Conservation (phyloP, 1,284 basidiomycete species). For the Fomitiporia mediterranea region DNA sequence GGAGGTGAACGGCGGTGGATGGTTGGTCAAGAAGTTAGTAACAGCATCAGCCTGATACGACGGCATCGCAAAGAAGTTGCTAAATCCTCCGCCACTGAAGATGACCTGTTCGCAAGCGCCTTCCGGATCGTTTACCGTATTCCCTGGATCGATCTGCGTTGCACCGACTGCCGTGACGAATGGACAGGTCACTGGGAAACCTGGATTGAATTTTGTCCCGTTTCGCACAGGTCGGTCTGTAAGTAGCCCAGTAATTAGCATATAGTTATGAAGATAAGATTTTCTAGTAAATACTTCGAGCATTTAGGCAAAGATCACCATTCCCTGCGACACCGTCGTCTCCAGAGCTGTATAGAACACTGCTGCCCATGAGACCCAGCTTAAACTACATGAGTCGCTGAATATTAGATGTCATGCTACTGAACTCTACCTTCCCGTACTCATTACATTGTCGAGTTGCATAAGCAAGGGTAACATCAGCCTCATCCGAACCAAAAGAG, state of each 20-base stretch:
- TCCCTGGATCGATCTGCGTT: conserved; percentile 27
- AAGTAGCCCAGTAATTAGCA: background rate
- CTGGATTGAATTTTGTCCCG: conserved; percentile 21
- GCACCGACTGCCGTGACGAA: conserved; percentile 35
- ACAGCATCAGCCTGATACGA: conserved; percentile 29
- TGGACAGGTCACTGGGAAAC: conserved; percentile 30
- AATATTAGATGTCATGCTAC: background rate
- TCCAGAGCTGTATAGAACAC: conserved; percentile 40
- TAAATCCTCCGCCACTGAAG: conserved; percentile 35
- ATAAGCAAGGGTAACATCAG: conserved; percentile 40
- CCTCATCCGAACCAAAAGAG: conserved; percentile 49
- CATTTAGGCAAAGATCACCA: conserved; percentile 10
- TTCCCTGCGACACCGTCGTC: conserved; percentile 17
- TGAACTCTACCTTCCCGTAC: conserved; percentile 36
- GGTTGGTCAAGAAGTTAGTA: conserved; percentile 28
- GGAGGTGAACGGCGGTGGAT: conserved; percentile 27
- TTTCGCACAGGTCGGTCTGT: background rate
- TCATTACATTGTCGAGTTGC: conserved; percentile 50
- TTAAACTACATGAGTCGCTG: background rate
- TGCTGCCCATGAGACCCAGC: conserved; percentile 43
- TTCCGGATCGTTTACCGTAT: conserved; percentile 25
- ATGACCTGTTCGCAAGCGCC: conserved; percentile 26
- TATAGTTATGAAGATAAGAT: background rate
- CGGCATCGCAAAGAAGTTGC: conserved; percentile 31
- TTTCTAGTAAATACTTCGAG: background rate